phyloP scores from a whole-genome alignment of 2,329 filamentous ascomycete species.

The Cordyceps cateniannulata region DNA sequence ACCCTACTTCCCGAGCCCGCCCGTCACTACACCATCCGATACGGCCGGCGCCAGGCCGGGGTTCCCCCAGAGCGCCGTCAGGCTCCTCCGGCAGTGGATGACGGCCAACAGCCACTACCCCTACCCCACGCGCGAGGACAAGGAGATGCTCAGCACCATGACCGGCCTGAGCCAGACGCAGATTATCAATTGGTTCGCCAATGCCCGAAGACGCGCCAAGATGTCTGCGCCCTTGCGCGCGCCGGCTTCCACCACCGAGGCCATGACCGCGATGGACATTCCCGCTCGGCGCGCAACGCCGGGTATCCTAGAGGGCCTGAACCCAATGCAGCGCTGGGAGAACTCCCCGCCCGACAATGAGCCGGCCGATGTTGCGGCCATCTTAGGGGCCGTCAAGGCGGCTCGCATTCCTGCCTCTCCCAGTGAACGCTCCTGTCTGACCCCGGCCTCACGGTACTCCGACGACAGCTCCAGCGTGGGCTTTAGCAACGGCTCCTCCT shows the following conservation, averaged over 20 bases:
- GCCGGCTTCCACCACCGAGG: slow-evolving; percentile 35
- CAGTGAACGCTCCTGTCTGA: not conserved
- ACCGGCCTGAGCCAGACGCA: slow-evolving; percentile 74
- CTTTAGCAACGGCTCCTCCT: slow-evolving; percentile 5
- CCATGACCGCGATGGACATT: slow-evolving; percentile 45
- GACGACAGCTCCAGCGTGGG: slow-evolving; percentile 8
- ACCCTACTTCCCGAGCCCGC: not conserved
- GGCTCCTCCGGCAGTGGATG: slow-evolving; percentile 74
- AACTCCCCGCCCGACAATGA: slow-evolving; percentile 27
- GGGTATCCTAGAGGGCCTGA: slow-evolving; percentile 19
- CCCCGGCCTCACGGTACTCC: slow-evolving; percentile 4
- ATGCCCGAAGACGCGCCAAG: slow-evolving; percentile 74
- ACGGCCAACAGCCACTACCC: slow-evolving; percentile 67
- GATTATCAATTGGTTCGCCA: slow-evolving; percentile 84
- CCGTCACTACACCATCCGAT: not conserved
- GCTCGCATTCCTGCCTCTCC: slow-evolving; percentile 10
- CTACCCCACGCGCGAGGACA: slow-evolving; percentile 78
- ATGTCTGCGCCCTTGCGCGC: slow-evolving; percentile 55
- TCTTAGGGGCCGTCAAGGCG: slow-evolving; percentile 23
- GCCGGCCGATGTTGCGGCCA: slow-evolving; percentile 23
- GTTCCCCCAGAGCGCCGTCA: slow-evolving; percentile 66
- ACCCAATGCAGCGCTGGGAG: slow-evolving; percentile 26
- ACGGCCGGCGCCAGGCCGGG: slow-evolving; percentile 5
- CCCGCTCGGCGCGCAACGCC: slow-evolving; percentile 36
- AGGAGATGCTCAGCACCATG: slow-evolving; percentile 62